Base-by-base conservation (phyloP, 371 early-diverging fungal genomes). In the Gilbertella persicaria region DNA sequence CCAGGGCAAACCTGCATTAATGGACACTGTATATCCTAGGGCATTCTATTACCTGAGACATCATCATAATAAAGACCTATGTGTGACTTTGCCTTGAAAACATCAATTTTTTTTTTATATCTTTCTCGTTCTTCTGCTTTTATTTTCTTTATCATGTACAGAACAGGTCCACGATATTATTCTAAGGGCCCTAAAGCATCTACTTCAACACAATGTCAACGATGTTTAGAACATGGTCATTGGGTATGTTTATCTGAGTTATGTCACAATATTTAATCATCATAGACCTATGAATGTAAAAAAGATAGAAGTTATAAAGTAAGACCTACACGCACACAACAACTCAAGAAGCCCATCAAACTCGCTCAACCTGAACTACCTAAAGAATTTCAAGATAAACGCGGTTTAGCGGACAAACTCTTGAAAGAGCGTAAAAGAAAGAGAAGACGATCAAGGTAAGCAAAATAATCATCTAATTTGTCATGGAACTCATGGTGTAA, bases 321-420 rank as follows among this genome's bases (percentile, higher is more conserved):
- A 10, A 69, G 85, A 33, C 85, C 85, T 0, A 82, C 82, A 14
- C 79, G 85, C 43, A 85, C 85, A 35, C 85, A 85, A 37, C 85
- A 85, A 42, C 67, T 85, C 7, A 69, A 69, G 45, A 80, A 79
- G 33, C 85, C 83, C 4, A 29, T 83, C n/a, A 81, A 80, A 42
- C 58, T 78, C 13, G 61, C 67, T 20, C 53, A 71, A 20, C 71
- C 80, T 14, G 79, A 80, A 36, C 49, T 85, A 23, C 83, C 83
- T 0, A 69, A 70, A 9, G 83, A 82, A 50, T 67, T 83, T 35
- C 65, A 69, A 45, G 69, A 73, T 45, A 80, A 76, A 67, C 56
- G 70, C 12, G 83, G 83, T 2, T 63, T 82, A 21, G 83, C 85
- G 4, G 82, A 73, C 52, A 75, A 78, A 44, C 77, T 83, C 30